Conservation (phyloP, 768 basidiomycete species). For the Mycena albidolilacea region DNA sequence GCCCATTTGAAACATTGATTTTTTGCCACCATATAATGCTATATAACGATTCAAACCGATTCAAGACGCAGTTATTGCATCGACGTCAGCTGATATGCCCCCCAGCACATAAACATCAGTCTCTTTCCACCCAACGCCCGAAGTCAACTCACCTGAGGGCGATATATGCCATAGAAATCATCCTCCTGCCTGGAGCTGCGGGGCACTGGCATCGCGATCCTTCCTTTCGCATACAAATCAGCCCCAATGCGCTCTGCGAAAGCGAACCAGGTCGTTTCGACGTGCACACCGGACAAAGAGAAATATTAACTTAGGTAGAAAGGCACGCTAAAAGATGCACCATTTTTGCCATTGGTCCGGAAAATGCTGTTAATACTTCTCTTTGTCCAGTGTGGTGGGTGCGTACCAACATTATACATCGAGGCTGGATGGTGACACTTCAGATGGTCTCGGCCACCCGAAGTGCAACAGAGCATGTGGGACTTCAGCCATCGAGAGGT, state of each 20-base stretch:
- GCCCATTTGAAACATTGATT: not conserved
- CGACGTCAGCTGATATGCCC: constrained; percentile 6
- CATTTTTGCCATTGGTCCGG: no score
- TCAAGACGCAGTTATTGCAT: constrained; percentile 8
- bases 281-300: no score
- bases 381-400: no score
- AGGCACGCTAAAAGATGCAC: no score
- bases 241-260: constrained; percentile 5
- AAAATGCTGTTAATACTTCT: no score
- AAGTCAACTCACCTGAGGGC: constrained; percentile 2
- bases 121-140: constrained; percentile 12
- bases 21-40: constrained; percentile 3
- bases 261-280: constrained; percentile 10
- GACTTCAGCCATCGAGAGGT: no score
- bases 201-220: constrained; percentile 9
- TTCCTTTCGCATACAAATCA: constrained; percentile 9
- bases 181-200: constrained; percentile 6
- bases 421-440: no score
- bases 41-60: not conserved
- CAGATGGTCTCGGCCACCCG: no score
- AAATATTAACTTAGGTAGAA: no score
- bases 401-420: no score
- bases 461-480: no score
- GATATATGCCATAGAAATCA: constrained; percentile 18
- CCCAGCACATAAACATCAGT: constrained; percentile 9